Conservation (phyloP, 208 protist species). For the Naegleria gruberi region DNA sequence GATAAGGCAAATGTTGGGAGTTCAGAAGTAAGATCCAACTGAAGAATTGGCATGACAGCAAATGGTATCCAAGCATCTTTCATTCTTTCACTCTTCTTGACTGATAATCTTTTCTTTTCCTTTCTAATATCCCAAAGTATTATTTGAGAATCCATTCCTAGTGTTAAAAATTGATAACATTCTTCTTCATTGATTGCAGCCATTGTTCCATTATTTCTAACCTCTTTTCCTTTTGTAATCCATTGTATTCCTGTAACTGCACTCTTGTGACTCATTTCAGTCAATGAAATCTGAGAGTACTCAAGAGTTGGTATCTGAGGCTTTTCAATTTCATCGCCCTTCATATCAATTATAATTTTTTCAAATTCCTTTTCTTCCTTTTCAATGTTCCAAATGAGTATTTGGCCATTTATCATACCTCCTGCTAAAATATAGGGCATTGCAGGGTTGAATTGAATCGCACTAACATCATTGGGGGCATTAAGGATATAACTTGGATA, state of each 20-base stretch:
- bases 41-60: background rate
- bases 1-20: background rate
- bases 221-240: slow-evolving; percentile 24
- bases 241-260: background rate
- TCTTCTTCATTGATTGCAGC: slow-evolving; percentile 31
- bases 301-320: slow-evolving; percentile 7
- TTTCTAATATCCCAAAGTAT: slow-evolving; percentile 73
- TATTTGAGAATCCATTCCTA: slow-evolving; percentile 71
- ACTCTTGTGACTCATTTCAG: slow-evolving; percentile 57
- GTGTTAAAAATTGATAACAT: slow-evolving; percentile 63
- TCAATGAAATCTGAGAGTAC: slow-evolving; percentile 26
- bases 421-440: slow-evolving; percentile 65
- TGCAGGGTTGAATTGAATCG: slow-evolving; percentile 67
- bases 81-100: background rate
- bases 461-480: slow-evolving; percentile 69
- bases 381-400: slow-evolving; percentile 74
- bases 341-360: background rate
- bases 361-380: background rate
- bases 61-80: slow-evolving; percentile 7
- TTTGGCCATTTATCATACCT: slow-evolving; percentile 72
- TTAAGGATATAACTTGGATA: slow-evolving; percentile 73
- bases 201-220: slow-evolving; percentile 11
- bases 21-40: background rate
- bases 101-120: slow-evolving; percentile 49
- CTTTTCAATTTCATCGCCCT: background rate